A percentile compares a stretch with the other conserved stretches of the same genome.
These are phyloP conservation scores for Solanum hybrid DNA, from an alignment of 305 asterid species.

Conservation along the genomic window DNA sequence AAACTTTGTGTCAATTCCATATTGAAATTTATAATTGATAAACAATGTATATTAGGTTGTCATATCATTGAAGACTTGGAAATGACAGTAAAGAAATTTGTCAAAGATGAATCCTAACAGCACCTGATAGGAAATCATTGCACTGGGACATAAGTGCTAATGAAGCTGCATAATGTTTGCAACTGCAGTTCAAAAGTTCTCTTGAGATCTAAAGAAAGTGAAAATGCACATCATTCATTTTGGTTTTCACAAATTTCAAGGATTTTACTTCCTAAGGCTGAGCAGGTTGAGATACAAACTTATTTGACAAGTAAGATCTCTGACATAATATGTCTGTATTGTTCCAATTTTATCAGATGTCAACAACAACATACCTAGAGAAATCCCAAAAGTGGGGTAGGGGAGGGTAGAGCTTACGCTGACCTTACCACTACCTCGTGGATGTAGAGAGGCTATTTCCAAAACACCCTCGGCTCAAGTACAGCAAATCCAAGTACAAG, in stretches of 20 bases:
- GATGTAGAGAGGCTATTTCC: neutral
- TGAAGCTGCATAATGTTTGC: neutral
- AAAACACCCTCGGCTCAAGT: neutral
- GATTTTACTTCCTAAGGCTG: neutral
- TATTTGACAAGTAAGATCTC: neutral
- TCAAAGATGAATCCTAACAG: neutral
- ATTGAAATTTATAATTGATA: neutral
- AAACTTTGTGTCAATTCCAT: neutral
- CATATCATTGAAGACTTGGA: neutral
- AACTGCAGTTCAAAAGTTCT: neutral
- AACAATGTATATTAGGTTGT: neutral
- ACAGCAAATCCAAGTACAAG: neutral
- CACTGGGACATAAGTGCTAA: neutral
- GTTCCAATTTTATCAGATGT: neutral
- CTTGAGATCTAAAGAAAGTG: neutral
- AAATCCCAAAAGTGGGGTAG: neutral
- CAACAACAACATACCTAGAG: neutral
- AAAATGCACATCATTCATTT: neutral
- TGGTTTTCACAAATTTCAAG: neutral
- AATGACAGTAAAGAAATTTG: neutral
- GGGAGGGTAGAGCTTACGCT: neutral
- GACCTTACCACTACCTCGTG: neutral
- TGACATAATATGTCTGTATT: neutral
- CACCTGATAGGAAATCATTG: neutral
- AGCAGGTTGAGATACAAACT: neutral